phyloP scores from a whole-genome alignment of 495 filamentous ascomycete species.

The Saxispiralis lemnorum region DNA sequence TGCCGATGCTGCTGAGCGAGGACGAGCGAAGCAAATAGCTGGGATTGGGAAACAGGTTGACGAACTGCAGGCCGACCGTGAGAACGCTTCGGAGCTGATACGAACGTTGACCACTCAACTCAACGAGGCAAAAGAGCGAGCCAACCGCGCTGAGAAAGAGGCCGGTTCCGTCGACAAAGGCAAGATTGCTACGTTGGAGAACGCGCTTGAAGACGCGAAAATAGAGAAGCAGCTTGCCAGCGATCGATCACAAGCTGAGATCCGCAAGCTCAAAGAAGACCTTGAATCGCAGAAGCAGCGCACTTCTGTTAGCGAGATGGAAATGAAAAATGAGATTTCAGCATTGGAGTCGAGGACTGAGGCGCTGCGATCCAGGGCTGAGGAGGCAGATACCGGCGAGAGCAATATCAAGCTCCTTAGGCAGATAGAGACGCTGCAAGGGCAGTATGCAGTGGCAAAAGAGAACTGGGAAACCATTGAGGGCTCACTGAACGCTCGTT shows the following conservation, averaged over 20 bases:
- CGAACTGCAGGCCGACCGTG: constrained; percentile 42
- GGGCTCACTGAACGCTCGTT: constrained; percentile 53
- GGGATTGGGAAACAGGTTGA: constrained; percentile 59
- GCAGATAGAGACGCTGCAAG: constrained; percentile 89
- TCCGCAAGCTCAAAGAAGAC: constrained; percentile 50
- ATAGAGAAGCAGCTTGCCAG: constrained; percentile 61
- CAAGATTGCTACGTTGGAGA: constrained; percentile 34
- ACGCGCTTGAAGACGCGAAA: constrained; percentile 49
- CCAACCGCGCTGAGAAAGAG: constrained; percentile 47
- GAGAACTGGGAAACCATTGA: constrained; percentile 98
- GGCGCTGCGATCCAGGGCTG: constrained; percentile 61
- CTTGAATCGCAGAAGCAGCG: constrained; percentile 59
- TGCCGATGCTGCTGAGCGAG: constrained; percentile 42
- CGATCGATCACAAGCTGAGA: constrained; percentile 51
- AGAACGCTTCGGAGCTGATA: constrained; percentile 47
- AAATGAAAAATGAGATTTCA: constrained; percentile 64
- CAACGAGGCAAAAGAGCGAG: constrained; percentile 46
- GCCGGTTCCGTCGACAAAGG: constrained; percentile 30
- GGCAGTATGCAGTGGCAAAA: constrained; percentile 81
- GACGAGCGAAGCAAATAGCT: constrained; percentile 44
- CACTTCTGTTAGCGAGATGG: constrained; percentile 49
- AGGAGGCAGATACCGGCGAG: constrained; percentile 77
- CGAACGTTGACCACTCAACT: constrained; percentile 53
- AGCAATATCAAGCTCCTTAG: constrained; percentile 77
- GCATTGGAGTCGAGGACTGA: constrained; percentile 82